Conservation (phyloP, 768 basidiomycete genomes). For the Podaxis sp. region DNA sequence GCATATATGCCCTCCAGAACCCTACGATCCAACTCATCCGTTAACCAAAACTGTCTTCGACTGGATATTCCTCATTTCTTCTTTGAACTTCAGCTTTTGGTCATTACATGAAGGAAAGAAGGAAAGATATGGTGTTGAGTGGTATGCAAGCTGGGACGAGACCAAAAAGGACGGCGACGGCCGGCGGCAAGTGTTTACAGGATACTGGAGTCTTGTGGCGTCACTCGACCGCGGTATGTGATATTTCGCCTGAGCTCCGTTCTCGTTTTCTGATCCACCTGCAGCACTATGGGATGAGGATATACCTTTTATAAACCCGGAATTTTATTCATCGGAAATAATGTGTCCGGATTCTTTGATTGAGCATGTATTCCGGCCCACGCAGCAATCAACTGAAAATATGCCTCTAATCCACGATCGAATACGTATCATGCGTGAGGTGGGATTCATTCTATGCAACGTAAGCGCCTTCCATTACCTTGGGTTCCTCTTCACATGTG, state of each 20-base stretch:
- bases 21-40: constrained; percentile 52
- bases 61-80: constrained; percentile 89
- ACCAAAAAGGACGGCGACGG: background rate
- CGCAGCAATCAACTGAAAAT: constrained; percentile 53
- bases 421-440: constrained; percentile 75
- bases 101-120: constrained; percentile 59
- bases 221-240: constrained; percentile 74
- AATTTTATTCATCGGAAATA: constrained; percentile 71
- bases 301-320: constrained; percentile 78
- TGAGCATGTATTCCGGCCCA: constrained; percentile 65
- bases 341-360: constrained; percentile 73
- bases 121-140: constrained; percentile 76
- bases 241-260: background rate
- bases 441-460: constrained; percentile 67
- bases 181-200: constrained; percentile 56
- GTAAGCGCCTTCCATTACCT: constrained; percentile 41
- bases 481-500: background rate
- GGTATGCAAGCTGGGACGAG: constrained; percentile 68
- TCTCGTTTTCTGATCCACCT: background rate
- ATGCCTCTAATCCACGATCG: constrained; percentile 74
- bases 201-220: constrained; percentile 88
- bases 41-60: constrained; percentile 60
- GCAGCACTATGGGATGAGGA: constrained; percentile 67
- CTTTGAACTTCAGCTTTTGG: constrained; percentile 91
- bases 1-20: constrained; percentile 72